Conservation (phyloP, 805 yeast genomes). For the Lipomyces starkeyi region DNA sequence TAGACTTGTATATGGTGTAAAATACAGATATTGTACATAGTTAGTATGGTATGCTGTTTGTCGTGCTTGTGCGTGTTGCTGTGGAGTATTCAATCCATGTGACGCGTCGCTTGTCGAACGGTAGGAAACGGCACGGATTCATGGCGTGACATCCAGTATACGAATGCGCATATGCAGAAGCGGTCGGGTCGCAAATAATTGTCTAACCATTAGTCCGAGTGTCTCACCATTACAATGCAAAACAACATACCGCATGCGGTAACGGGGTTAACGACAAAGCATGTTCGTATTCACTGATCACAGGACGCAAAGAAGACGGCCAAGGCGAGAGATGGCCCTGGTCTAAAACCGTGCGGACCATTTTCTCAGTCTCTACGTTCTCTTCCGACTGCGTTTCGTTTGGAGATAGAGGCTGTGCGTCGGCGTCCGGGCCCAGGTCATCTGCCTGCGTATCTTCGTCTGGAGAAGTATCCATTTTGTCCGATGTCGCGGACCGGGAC, state of each 20-base stretch:
- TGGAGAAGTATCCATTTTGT: constrained; percentile 6
- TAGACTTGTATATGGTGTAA: not conserved
- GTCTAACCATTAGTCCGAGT: constrained; percentile 39
- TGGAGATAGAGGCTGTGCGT: not conserved
- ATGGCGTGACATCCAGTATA: constrained; percentile 22
- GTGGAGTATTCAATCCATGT: constrained; percentile 79
- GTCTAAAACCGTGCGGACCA: constrained; percentile 71
- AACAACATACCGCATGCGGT: constrained; percentile 59
- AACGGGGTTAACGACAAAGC: constrained; percentile 74
- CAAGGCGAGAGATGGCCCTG: constrained; percentile 92
- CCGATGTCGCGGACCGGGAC: constrained; percentile 17
- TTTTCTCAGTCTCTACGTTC: constrained; percentile 30
- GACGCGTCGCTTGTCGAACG: constrained; percentile 42
- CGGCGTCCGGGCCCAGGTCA: not conserved
- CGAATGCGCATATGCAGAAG: constrained; percentile 73
- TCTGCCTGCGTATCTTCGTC: constrained; percentile 12
- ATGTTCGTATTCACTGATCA: constrained; percentile 73
- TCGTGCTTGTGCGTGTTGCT: constrained; percentile 45
- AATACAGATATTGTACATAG: constrained; percentile 3
- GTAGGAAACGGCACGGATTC: constrained; percentile 23
- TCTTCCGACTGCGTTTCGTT: constrained; percentile 12
- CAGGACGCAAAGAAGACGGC: constrained; percentile 61
- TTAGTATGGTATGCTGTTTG: constrained; percentile 12
- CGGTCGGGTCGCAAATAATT: constrained; percentile 71
- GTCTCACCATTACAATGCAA: constrained; percentile 9